Evolutionary conservation across 352 stramenopile species (phyloP).

Genomic region (Lagenidium giganteum): DNA sequence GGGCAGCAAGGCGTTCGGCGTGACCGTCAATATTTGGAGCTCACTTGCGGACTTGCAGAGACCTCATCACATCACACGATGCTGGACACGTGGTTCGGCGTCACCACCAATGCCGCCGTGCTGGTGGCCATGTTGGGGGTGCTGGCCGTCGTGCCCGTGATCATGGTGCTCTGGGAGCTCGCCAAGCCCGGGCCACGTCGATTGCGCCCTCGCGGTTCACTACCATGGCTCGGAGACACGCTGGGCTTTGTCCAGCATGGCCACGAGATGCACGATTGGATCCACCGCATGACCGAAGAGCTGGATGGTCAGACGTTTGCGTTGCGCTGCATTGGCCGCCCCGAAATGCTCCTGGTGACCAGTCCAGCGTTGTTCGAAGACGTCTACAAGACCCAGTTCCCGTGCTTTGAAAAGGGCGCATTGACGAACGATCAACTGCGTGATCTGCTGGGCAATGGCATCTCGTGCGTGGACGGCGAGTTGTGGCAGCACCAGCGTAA

Average conservation of each 20-base stretch:
- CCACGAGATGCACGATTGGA: conserved; percentile 23
- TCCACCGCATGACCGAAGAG: conserved; percentile 15
- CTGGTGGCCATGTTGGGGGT: no score
- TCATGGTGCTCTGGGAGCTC: no score
- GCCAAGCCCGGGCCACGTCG: no score
- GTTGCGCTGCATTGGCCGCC: conserved; percentile 18
- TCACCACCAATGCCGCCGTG: no score
- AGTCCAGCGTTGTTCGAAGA: conserved; percentile 3
- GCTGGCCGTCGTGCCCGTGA: no score
- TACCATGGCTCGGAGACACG: conserved; percentile 13
- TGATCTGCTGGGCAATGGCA: conserved; percentile 23
- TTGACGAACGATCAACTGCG: not conserved
- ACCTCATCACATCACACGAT: no score
- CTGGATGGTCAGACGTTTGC: conserved; percentile 19
- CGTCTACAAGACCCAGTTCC: conserved; percentile 9
- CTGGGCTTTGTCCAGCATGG: conserved; percentile 12
- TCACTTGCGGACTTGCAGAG: no score
- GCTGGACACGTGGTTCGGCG: no score
- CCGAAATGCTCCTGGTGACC: no score
- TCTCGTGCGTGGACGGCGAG: conserved; percentile 5
- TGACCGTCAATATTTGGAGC: no score
- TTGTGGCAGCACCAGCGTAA: conserved; percentile 14
- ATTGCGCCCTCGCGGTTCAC: no score
- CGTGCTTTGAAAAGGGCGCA: conserved; percentile 1
- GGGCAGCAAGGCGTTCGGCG: no score